Evolutionary conservation across 2,329 filamentous ascomycete species (phyloP).

Genomic region (Aspergillus fumigatiaffinis): DNA sequence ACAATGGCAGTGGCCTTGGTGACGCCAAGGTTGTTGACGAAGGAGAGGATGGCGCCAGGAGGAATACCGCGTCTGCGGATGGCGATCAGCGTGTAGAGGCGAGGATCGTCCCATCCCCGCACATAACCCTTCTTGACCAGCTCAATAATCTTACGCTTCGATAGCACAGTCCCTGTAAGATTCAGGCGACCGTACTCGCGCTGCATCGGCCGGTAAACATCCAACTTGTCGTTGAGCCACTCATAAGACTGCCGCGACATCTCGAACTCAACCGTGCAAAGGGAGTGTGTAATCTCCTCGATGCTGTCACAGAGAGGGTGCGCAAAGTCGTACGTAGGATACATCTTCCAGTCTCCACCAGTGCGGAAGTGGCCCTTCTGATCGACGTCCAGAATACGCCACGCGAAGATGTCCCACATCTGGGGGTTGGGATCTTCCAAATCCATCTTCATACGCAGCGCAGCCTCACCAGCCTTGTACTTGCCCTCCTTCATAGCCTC

Average conservation of each 20-base stretch:
- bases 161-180: constrained; percentile 78
- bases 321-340: constrained; percentile 76
- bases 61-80: constrained; percentile 81
- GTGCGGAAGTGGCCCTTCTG: constrained; percentile 54
- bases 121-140: constrained; percentile 76
- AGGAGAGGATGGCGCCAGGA: constrained; percentile 81
- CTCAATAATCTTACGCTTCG: constrained; percentile 78
- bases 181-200: constrained; percentile 78
- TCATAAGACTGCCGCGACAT: constrained; percentile 84
- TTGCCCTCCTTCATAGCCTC: constrained; percentile 72
- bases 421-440: constrained; percentile 79
- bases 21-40: constrained; percentile 86
- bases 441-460: constrained; percentile 90
- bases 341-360: constrained; percentile 81
- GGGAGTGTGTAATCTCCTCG: constrained; percentile 83
- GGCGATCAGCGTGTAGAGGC: constrained; percentile 81
- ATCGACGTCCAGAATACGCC: constrained; percentile 67
- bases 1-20: constrained; percentile 79
- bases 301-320: constrained; percentile 83
- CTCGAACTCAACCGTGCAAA: constrained; percentile 92
- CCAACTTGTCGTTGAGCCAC: constrained; percentile 77
- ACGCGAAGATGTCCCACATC: constrained; percentile 95
- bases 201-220: constrained; percentile 90
- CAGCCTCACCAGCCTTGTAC: constrained; percentile 78
- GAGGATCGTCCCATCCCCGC: constrained; percentile 84